Conservation (phyloP, 2,329 filamentous ascomycete genomes). For the Trichoderma harzianum region DNA sequence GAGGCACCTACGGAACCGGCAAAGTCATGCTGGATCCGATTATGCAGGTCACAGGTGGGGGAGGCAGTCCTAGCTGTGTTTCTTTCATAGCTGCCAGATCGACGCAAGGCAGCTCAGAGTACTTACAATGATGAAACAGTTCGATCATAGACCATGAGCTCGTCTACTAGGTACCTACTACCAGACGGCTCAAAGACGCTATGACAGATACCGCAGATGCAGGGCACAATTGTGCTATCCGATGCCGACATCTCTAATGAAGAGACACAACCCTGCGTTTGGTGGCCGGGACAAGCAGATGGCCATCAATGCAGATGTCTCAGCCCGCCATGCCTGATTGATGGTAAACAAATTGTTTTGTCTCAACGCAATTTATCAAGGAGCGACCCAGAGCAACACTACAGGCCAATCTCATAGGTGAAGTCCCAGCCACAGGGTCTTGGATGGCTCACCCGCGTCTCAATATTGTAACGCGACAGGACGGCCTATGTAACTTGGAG, state of each 20-base stretch:
- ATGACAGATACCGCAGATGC: not conserved
- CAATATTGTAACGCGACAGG: conserved; percentile 8
- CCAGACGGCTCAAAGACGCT: not conserved
- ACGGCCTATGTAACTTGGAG: not conserved
- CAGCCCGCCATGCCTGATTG: not conserved
- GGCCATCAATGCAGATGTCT: not conserved
- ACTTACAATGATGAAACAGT: not conserved
- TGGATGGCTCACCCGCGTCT: not conserved
- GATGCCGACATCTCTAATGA: not conserved
- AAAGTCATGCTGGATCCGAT: not conserved
- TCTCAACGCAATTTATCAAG: conserved; percentile 9
- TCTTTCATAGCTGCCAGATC: not conserved
- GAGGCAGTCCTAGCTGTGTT: not conserved
- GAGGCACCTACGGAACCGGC: not conserved
- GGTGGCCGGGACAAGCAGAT: not conserved
- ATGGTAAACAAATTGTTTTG: not conserved
- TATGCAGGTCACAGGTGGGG: conserved; percentile 11
- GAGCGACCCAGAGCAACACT: not conserved
- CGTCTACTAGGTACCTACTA: not conserved
- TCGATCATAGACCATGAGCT: not conserved
- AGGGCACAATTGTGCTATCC: not conserved
- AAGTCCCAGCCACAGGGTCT: conserved; percentile 1
- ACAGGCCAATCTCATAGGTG: not conserved
- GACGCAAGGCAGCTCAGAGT: not conserved
- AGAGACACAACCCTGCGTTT: not conserved